Conservation (phyloP, 2,329 filamentous ascomycete species). For the Onygenales sp. region DNA sequence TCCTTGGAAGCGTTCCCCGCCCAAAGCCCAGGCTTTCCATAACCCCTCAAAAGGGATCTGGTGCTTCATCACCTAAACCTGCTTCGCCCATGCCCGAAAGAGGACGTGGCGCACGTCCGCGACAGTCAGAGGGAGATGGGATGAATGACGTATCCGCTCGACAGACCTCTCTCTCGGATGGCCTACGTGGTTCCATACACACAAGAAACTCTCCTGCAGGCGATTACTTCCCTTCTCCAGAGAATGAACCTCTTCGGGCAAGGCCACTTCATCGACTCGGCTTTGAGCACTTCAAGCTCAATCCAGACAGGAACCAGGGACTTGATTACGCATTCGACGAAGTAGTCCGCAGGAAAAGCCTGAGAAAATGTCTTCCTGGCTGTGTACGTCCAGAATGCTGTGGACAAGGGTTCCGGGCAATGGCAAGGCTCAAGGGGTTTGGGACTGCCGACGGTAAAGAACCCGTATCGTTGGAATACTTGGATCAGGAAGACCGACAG, state of each 20-base stretch:
- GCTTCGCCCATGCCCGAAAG: too few relatives aligned
- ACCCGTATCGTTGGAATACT: conserved; percentile 24
- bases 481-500: conserved; percentile 19
- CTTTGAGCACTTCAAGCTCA: conserved; percentile 72
- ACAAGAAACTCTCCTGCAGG: not conserved
- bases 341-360: conserved; percentile 60
- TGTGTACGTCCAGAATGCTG: conserved; percentile 72
- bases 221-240: not conserved
- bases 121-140: not conserved
- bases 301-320: conserved; percentile 62
- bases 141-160: not conserved
- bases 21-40: conserved; percentile 5
- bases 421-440: conserved; percentile 42
- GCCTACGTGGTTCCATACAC: not conserved
- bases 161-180: not conserved
- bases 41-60: not conserved
- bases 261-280: conserved; percentile 49
- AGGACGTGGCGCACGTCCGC: not conserved
- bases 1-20: conserved; percentile 15
- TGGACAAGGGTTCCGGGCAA: conserved; percentile 58
- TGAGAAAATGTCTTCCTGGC: conserved; percentile 61
- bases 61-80: too few relatives aligned
- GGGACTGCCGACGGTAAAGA: conserved; percentile 17
- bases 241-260: conserved; percentile 45
- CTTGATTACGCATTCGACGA: conserved; percentile 64